Evolutionary conservation across 257 asterid species (phyloP).

Genomic region (Phtheirospermum japonicum): DNA sequence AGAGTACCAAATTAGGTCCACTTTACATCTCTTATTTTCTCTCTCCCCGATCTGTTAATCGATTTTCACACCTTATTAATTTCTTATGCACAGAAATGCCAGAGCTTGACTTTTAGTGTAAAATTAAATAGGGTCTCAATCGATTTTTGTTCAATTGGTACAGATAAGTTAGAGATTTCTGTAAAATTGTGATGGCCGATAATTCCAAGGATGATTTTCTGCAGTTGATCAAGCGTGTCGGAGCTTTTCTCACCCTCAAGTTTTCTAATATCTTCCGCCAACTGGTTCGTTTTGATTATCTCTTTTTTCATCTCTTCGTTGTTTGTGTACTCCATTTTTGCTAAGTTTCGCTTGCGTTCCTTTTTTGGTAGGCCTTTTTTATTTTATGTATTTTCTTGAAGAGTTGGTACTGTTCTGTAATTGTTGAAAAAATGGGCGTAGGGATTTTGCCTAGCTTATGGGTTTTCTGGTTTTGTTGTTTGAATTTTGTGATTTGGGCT

Average conservation of each 20-base stretch:
- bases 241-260: slow-evolving; percentile 65
- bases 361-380: slow-evolving; percentile 5
- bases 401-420: background rate
- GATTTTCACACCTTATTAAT: background rate
- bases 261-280: slow-evolving; percentile 57
- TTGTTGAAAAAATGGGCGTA: background rate
- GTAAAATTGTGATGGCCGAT: slow-evolving; percentile 59
- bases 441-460: slow-evolving; percentile 18
- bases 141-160: slow-evolving; percentile 18
- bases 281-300: slow-evolving; percentile 42
- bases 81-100: background rate
- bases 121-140: slow-evolving; percentile 17
- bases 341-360: slow-evolving; percentile 18
- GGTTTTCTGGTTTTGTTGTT: slow-evolving; percentile 6
- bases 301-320: background rate
- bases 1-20: background rate
- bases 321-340: background rate
- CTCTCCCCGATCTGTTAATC: slow-evolving; percentile 26
- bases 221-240: slow-evolving; percentile 74
- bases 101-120: slow-evolving; percentile 21
- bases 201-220: slow-evolving; percentile 62
- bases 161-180: slow-evolving; percentile 2
- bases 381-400: background rate
- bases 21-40: background rate
- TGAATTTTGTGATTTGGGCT: slow-evolving; percentile 20